A percentile compares a stretch with the other conserved stretches of the same genome.
Evolutionary conservation across 257 asterid species (phyloP).

Genomic region (Datura wrightii): DNA sequence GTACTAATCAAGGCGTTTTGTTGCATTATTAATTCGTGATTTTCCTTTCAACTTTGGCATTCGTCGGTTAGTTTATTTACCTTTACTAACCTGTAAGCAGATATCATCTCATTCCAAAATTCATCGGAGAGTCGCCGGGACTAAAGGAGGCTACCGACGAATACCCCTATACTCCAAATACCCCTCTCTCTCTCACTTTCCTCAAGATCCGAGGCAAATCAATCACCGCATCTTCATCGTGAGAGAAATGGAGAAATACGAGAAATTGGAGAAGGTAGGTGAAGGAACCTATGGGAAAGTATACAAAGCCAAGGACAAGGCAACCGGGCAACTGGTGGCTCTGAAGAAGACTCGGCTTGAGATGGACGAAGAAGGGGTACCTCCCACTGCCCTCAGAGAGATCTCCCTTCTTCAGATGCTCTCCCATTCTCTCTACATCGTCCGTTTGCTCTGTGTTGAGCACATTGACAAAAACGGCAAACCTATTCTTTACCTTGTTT

Average conservation of each 20-base stretch:
- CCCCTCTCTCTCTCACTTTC: not conserved
- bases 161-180: too few relatives aligned
- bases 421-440: conserved; percentile 88
- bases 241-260: conserved; percentile 63
- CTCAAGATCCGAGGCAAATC: not conserved
- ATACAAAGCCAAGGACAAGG: conserved; percentile 89
- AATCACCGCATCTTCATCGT: too few relatives aligned
- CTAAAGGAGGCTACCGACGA: too few relatives aligned
- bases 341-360: conserved; percentile 95
- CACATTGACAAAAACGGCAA: conserved; percentile 88
- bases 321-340: conserved; percentile 90
- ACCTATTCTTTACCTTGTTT: conserved; percentile 87
- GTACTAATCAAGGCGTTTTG: too few relatives aligned
- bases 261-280: conserved; percentile 94
- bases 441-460: conserved; percentile 86
- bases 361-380: conserved; percentile 97
- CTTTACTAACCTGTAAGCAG: too few relatives aligned
- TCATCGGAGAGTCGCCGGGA: too few relatives aligned
- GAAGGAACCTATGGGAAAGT: conserved; percentile 99
- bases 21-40: too few relatives aligned
- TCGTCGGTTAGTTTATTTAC: too few relatives aligned
- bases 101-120: too few relatives aligned
- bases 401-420: conserved; percentile 96
- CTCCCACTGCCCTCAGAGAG: conserved; percentile 94
- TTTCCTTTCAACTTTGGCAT: too few relatives aligned